These are phyloP conservation scores for Camelina sativa DNA, from an alignment of 345 rosid species.

Conservation along the genomic window DNA sequence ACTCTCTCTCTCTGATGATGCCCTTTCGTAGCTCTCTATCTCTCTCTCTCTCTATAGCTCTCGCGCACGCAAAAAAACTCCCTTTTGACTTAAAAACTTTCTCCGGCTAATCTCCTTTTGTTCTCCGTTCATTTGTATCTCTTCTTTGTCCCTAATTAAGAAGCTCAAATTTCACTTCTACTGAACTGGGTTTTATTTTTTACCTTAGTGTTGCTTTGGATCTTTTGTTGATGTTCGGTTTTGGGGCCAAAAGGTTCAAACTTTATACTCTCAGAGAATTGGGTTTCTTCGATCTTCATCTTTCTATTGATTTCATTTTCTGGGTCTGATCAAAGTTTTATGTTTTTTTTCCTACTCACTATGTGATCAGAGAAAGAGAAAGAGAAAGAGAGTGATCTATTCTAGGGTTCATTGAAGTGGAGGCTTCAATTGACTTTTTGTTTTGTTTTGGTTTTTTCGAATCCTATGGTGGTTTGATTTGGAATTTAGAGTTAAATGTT, in stretches of 20 bases:
- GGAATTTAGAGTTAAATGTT: conserved; percentile 20
- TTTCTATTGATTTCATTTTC: conserved; percentile 3
- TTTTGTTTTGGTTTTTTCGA: neutral
- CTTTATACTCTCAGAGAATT: conserved; percentile 19
- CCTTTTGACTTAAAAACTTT: conserved; percentile 56
- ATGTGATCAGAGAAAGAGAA: conserved; percentile 21
- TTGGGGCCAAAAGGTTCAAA: conserved; percentile 13
- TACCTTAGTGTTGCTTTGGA: neutral
- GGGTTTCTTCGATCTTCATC: conserved; percentile 30
- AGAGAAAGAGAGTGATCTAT: neutral
- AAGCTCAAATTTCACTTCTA: conserved; percentile 32
- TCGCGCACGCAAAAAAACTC: conserved; percentile 37
- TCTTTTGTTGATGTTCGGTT: conserved; percentile 19
- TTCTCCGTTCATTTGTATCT: conserved; percentile 20
- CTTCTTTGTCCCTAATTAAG: conserved; percentile 34
- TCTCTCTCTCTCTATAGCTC: conserved; percentile 37
- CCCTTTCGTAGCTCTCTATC: conserved; percentile 35
- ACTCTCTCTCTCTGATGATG: conserved; percentile 47
- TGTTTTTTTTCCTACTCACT: neutral
- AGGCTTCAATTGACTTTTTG: conserved; percentile 25
- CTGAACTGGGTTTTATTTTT: conserved; percentile 5
- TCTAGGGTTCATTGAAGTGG: conserved; percentile 28
- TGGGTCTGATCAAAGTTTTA: conserved; percentile 43
- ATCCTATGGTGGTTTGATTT: conserved; percentile 22
- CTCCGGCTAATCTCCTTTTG: conserved; percentile 29